These are phyloP conservation scores for Abelmoschus esculentus DNA, from an alignment of 345 rosid genomes.

Conservation along the genomic window DNA sequence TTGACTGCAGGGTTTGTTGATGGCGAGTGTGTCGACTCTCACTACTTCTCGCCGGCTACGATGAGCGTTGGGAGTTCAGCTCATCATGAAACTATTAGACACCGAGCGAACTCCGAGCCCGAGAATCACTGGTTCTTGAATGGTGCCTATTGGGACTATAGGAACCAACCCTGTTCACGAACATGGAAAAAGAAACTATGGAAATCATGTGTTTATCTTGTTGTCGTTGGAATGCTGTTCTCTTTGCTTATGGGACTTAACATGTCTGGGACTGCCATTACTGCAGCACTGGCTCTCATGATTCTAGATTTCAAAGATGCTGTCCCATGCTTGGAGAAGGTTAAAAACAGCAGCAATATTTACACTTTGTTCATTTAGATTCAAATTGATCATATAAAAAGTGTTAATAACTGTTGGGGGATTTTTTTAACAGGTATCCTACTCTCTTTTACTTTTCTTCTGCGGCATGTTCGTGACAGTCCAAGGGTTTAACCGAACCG, in stretches of 20 bases:
- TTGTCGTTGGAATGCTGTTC: conserved; percentile 60
- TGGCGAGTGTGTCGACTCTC: conserved; percentile 47
- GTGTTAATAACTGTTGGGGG: neutral
- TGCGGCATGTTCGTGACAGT: conserved; percentile 90
- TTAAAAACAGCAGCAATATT: conserved; percentile 14
- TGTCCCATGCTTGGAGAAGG: conserved; percentile 74
- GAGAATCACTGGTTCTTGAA: conserved; percentile 23
- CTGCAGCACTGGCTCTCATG: conserved; percentile 75
- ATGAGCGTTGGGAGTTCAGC: neutral
- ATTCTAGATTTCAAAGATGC: conserved; percentile 89
- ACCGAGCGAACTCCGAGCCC: conserved; percentile 24
- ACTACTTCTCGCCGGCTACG: conserved; percentile 52
- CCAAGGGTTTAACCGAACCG: conserved; percentile 75
- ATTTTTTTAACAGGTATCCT: conserved; percentile 49
- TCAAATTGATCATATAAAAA: neutral
- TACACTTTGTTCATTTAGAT: neutral
- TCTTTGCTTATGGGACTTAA: conserved; percentile 51
- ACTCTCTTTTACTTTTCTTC: conserved; percentile 66
- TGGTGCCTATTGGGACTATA: conserved; percentile 12
- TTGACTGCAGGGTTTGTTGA: conserved; percentile 25
- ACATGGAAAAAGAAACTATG: conserved; percentile 20
- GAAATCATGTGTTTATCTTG: conserved; percentile 61
- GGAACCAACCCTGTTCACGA: conserved; percentile 14
- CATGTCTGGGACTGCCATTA: conserved; percentile 87
- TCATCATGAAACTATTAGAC: conserved; percentile 36